These are phyloP conservation scores for Parietaria judaica DNA, from an alignment of 306 rosid genomes.

Conservation along the genomic window DNA sequence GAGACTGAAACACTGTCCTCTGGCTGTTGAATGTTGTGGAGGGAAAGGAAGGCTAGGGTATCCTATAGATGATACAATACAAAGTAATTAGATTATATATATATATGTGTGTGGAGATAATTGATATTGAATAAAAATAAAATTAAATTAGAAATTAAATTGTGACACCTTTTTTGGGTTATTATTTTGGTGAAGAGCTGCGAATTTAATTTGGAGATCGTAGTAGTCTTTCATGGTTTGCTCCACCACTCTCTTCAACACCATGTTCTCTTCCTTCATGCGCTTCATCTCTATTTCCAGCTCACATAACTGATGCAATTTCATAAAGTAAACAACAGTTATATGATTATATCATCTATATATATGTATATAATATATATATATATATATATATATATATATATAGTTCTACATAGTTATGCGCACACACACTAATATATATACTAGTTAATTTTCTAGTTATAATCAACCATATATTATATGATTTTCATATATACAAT, in stretches of 20 bases:
- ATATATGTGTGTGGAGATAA: background rate
- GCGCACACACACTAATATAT: background rate
- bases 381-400: background rate
- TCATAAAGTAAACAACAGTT: background rate
- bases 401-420: background rate
- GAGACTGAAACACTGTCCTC: background rate
- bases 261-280: conserved; percentile 81
- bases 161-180: conserved; percentile 39
- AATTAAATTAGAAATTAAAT: background rate
- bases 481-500: too few species aligned
- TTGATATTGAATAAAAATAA: background rate
- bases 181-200: conserved; percentile 45
- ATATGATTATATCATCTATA: background rate
- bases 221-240: conserved; percentile 70
- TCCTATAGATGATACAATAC: conserved; percentile 30
- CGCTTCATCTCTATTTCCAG: conserved; percentile 70
- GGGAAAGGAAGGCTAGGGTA: conserved; percentile 44
- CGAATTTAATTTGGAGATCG: conserved; percentile 65
- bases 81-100: too few species aligned
- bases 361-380: background rate
- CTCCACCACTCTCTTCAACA: conserved; percentile 64
- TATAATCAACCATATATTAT: too few species aligned
- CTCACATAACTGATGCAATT: conserved; percentile 30
- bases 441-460: background rate
- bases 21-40: conserved; percentile 30